Evolutionary conservation across 164 flowering plant species (phyloP), one percentile per base, ranked within the genome.

Genomic region (Liquidambar formosana): DNA sequence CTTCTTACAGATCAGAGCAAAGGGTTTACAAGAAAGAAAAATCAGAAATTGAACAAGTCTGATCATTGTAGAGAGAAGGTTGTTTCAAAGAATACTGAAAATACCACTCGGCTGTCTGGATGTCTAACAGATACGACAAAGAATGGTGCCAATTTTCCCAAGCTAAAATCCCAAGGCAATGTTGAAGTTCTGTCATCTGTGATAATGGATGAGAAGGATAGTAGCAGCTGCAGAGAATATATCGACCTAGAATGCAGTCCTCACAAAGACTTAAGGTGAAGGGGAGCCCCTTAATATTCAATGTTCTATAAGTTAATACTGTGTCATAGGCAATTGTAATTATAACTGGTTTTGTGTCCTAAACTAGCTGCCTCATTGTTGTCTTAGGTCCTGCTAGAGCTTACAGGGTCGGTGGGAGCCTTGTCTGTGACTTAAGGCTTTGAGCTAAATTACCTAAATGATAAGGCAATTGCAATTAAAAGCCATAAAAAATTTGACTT

Each of bases 181-280:
- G 46, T 62, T 33, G 71, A 69, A 59, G 64, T 48, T 66, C 69
- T 57, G 51, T 46, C 43, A 74, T 63, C 61, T 54, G 25, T 64
- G 41, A 75, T 22, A 60, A 62, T 41, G 2, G 70, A 72, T 78
- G 78, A 71, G 60, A 74, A 80, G 13, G 73, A 69, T 61, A 22
- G 16, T 13, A 61, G 61, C 33, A 65, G 62, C 23, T 61, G 77
- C 76, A 64, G 66, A 56, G 82, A 85, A 28, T 60, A 48, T 63
- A 76, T 80, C 65, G 84, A 81, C 65, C 67, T 76, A 12, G 83
- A 82, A 21, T 66, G 73, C 73, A 68, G 78, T 69, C 25, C 61
- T 68, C 72, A 66, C 56, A 73, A 52, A 56, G 73, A 78, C 48
- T 74, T 77, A 54, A 83, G 92, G 93, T 90, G 77, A 75, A 69